phyloP scores from a whole-genome alignment of 2,329 filamentous ascomycete genomes.

The Cytospora mali region DNA sequence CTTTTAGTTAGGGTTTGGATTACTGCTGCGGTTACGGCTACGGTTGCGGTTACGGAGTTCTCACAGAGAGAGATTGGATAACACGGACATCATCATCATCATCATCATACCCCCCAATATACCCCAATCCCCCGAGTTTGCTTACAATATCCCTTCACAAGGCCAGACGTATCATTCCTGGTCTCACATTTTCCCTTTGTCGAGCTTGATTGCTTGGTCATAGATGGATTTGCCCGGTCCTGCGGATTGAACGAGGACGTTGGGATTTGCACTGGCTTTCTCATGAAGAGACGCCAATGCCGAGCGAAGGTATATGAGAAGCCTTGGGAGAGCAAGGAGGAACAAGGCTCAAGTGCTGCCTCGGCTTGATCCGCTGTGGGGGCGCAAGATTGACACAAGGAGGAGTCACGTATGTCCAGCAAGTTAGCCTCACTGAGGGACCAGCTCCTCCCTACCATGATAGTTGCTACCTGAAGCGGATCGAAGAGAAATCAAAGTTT shows the following conservation, averaged over 20 bases:
- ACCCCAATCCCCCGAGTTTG: constrained; percentile 17
- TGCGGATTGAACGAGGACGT: neutral
- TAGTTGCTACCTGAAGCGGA: neutral
- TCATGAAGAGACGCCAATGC: constrained; percentile 21
- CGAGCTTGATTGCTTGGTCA: neutral
- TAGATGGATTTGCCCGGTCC: neutral
- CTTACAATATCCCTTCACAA: constrained; percentile 3
- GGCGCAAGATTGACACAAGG: constrained; percentile 4
- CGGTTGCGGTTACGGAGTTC: constrained; percentile 1
- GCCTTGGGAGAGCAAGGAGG: no score
- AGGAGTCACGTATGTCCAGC: neutral
- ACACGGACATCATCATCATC: constrained; percentile 7
- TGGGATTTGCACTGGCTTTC: constrained; percentile 2
- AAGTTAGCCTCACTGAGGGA: neutral
- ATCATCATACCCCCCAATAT: constrained; percentile 18
- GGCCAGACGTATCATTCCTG: neutral
- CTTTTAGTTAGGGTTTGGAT: neutral
- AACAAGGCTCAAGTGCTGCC: no score
- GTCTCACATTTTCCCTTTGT: constrained; percentile 1
- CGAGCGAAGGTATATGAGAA: neutral
- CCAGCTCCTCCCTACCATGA: neutral
- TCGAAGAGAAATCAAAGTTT: neutral
- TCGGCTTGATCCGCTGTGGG: neutral
- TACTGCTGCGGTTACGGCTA: constrained; percentile 5
- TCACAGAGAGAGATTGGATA: constrained; percentile 14